Percentiles rank a stretch among this genome's conserved stretches.
phyloP scores from a whole-genome alignment of 495 filamentous ascomycete species.

The Penicillium longicatenatum region DNA sequence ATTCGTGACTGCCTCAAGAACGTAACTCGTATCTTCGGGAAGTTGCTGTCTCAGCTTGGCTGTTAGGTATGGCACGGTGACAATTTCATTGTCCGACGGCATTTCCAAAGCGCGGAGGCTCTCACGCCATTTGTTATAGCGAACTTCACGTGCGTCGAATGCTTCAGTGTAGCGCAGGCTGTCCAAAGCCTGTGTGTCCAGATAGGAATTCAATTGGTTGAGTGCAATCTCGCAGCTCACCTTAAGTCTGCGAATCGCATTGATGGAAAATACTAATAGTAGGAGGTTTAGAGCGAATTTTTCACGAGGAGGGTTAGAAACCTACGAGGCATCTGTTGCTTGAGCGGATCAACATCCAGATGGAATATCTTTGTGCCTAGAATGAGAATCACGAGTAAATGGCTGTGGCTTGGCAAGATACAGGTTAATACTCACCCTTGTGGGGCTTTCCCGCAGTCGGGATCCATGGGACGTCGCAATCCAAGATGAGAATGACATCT shows the following conservation, averaged over 20 bases:
- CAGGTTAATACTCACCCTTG: conserved; percentile 35
- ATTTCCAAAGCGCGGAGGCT: conserved; percentile 6
- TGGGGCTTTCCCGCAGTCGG: conserved; percentile 54
- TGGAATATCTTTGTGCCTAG: conserved; percentile 59
- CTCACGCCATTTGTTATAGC: conserved; percentile 16
- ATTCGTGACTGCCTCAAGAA: conserved; percentile 84
- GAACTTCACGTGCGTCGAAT: conserved; percentile 11
- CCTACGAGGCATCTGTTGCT: conserved; percentile 71
- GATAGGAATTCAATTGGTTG: conserved; percentile 19
- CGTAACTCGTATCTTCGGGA: conserved; percentile 76
- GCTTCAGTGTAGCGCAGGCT: conserved; percentile 3
- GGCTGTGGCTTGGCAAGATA: no score
- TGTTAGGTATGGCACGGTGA: conserved; percentile 21
- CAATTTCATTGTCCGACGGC: conserved; percentile 6
- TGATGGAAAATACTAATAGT: conserved; percentile 61
- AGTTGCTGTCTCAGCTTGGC: conserved; percentile 57
- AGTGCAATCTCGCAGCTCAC: conserved; percentile 24
- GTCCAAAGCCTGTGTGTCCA: conserved; percentile 14
- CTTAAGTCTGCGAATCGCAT: conserved; percentile 50
- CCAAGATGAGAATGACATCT: conserved; percentile 81
- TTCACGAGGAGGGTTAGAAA: not conserved
- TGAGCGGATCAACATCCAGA: conserved; percentile 80
- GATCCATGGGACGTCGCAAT: conserved; percentile 79
- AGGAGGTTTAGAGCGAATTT: no score
- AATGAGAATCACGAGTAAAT: not conserved